These are phyloP conservation scores for Trametes elegans DNA, from an alignment of 768 basidiomycete species.

Conservation along the genomic window DNA sequence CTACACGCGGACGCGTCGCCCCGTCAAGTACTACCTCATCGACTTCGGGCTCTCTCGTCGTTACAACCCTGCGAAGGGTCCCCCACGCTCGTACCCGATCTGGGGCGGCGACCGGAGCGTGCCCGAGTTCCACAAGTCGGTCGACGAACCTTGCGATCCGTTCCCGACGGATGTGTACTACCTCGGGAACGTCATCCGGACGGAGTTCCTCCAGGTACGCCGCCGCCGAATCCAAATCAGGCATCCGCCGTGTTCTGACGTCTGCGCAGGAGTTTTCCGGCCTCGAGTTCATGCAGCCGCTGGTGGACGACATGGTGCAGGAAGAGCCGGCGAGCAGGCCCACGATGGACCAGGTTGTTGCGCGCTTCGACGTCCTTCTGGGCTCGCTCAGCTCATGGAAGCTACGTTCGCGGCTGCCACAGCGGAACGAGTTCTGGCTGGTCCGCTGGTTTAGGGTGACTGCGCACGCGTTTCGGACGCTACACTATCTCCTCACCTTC, in stretches of 20 bases:
- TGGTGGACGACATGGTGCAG: slow-evolving; percentile 34
- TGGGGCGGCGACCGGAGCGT: slow-evolving; percentile 42
- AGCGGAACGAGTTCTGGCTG: neutral
- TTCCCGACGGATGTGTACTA: slow-evolving; percentile 37
- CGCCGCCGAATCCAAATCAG: neutral
- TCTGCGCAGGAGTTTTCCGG: slow-evolving; percentile 20
- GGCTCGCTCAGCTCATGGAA: slow-evolving; percentile 22
- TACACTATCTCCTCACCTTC: too few relatives aligned
- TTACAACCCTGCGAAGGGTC: slow-evolving; percentile 27
- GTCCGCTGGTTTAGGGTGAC: neutral
- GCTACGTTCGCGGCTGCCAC: slow-evolving; percentile 31
- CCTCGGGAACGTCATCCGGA: slow-evolving; percentile 32
- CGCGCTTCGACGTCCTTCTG: slow-evolving; percentile 28
- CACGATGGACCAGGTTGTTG: slow-evolving; percentile 29
- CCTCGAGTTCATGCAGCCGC: slow-evolving; percentile 32
- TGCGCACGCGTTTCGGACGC: slow-evolving; percentile 4
- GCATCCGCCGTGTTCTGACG: neutral
- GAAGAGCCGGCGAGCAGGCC: slow-evolving; percentile 33
- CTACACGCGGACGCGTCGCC: slow-evolving; percentile 30
- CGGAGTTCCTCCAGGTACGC: neutral
- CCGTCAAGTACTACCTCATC: slow-evolving; percentile 34
- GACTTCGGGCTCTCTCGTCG: slow-evolving; percentile 37
- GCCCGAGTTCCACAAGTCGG: slow-evolving; percentile 29
- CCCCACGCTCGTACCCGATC: slow-evolving; percentile 30
- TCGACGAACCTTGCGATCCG: slow-evolving; percentile 24